Conservation (phyloP, 257 asterid genomes). For the Nicotiana tabacum region DNA sequence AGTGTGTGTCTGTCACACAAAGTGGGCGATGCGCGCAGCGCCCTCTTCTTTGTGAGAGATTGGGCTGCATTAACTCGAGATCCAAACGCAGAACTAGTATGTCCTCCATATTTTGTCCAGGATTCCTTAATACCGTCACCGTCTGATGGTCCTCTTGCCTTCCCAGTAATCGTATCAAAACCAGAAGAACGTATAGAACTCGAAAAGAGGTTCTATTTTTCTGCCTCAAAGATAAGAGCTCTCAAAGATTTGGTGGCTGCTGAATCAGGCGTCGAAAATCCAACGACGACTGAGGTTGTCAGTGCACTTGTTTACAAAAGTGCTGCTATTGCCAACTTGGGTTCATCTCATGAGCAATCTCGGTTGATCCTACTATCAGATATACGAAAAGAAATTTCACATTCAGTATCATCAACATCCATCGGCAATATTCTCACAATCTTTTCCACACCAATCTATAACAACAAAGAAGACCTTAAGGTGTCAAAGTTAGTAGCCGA, state of each 20-base stretch:
- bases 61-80: conserved; percentile 3
- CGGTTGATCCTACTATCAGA: background rate
- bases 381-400: background rate
- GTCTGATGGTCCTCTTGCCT: background rate
- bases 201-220: background rate
- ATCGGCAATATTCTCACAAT: background rate
- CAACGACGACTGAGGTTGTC: background rate
- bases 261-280: background rate
- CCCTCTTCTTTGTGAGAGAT: background rate
- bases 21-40: background rate
- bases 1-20: background rate
- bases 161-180: background rate
- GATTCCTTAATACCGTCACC: background rate
- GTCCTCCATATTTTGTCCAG: background rate
- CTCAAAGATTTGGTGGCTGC: background rate
- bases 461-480: background rate
- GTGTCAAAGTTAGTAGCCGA: background rate
- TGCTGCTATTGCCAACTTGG: background rate
- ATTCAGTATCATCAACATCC: background rate
- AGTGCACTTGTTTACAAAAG: conserved; percentile 6
- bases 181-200: background rate
- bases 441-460: background rate
- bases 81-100: background rate
- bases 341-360: background rate
- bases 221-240: background rate